These are phyloP conservation scores for Populus euphratica DNA, from an alignment of 345 rosid genomes.

Conservation along the genomic window DNA sequence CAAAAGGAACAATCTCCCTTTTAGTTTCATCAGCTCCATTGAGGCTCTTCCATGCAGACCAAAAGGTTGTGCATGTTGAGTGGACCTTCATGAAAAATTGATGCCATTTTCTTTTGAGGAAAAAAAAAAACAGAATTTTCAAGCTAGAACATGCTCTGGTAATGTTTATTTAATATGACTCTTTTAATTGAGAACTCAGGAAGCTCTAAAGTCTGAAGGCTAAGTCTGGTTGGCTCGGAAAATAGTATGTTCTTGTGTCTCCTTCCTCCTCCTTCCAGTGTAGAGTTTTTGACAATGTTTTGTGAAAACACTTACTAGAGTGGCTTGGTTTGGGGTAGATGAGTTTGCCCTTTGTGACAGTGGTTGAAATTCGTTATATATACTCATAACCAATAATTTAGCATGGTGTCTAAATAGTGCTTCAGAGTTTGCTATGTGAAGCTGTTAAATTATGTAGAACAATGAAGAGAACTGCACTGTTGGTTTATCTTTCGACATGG, in stretches of 20 bases:
- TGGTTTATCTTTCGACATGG: not conserved
- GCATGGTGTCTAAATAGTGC: not conserved
- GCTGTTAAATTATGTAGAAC: not conserved
- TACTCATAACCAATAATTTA: not conserved
- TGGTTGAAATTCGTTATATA: not conserved
- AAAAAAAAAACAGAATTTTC: not conserved
- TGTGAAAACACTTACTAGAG: not conserved
- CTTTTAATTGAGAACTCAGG: not conserved
- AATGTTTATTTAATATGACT: not conserved
- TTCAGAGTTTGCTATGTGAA: not conserved
- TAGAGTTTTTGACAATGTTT: not conserved
- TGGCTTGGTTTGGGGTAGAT: not conserved
- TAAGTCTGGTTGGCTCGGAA: not conserved
- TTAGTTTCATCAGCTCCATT: not conserved
- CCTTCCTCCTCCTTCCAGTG: not conserved
- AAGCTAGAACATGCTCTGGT: not conserved
- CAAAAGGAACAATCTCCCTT: not conserved
- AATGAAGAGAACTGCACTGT: not conserved
- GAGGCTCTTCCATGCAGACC: not conserved
- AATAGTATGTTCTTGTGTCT: not conserved
- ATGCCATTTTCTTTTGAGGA: not conserved
- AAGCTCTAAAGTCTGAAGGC: not conserved
- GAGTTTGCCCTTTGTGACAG: not conserved
- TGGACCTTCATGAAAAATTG: not conserved
- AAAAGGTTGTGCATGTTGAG: not conserved